Evolutionary conservation across 2,329 filamentous ascomycete genomes (phyloP).

Genomic region (Alternaria longipes): DNA sequence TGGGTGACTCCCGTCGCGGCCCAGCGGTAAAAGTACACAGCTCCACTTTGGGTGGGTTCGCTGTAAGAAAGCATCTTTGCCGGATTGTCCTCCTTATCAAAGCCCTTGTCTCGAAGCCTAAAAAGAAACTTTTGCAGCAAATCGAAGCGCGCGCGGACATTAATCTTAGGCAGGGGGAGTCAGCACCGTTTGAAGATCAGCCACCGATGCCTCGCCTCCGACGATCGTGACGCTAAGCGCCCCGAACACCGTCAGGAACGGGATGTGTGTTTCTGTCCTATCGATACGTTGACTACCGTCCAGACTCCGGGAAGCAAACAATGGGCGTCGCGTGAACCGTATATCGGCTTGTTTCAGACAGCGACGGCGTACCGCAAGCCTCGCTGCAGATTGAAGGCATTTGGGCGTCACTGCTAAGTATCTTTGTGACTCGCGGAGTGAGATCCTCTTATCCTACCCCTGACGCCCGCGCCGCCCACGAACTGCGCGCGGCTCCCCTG

Average conservation of each 20-base stretch:
- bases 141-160: constrained; percentile 9
- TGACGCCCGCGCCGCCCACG: constrained; percentile 16
- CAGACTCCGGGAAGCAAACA: constrained; percentile 18
- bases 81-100: constrained; percentile 1
- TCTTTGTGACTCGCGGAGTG: constrained; percentile 8
- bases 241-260: constrained; percentile 28
- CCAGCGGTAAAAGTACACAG: constrained; percentile 1
- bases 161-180: constrained; percentile 42
- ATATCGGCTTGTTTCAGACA: constrained; percentile 14
- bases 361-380: not conserved
- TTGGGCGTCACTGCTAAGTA: constrained; percentile 8
- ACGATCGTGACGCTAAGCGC: constrained; percentile 32
- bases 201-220: constrained; percentile 39
- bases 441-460: constrained; percentile 30
- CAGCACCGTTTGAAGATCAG: constrained; percentile 45
- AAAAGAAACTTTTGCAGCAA: constrained; percentile 10
- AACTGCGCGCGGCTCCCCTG: constrained; percentile 35
- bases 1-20: not conserved
- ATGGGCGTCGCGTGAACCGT: constrained; percentile 3
- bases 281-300: constrained; percentile 21
- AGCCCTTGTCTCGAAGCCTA: constrained; percentile 1
- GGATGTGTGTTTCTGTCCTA: constrained; percentile 22
- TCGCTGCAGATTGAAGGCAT: not conserved
- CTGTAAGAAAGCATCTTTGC: constrained; percentile 3
- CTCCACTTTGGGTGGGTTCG: constrained; percentile 7